These are phyloP conservation scores for Rutstroemia sydowiana DNA, from an alignment of 2,329 filamentous ascomycete species.

Conservation along the genomic window DNA sequence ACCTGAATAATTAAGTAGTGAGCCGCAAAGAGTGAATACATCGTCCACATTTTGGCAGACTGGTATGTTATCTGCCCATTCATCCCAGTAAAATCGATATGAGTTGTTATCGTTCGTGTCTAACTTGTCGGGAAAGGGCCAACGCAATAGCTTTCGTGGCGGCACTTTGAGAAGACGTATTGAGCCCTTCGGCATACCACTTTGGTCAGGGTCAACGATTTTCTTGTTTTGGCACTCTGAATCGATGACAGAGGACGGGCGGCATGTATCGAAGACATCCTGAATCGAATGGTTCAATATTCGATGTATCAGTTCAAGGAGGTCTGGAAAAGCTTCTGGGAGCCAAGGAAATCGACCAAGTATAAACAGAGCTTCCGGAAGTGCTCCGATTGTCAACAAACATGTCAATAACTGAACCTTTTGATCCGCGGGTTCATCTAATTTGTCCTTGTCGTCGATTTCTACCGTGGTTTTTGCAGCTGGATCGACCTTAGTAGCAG, in stretches of 20 bases:
- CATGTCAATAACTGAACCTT: slow-evolving; percentile 81
- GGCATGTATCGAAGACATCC: slow-evolving; percentile 54
- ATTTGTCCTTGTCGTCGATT: slow-evolving; percentile 41
- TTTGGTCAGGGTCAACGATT: slow-evolving; percentile 53
- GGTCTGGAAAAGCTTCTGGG: slow-evolving; percentile 72
- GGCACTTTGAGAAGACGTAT: slow-evolving; percentile 53
- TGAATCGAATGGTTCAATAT: slow-evolving; percentile 76
- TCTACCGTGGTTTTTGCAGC: slow-evolving; percentile 39
- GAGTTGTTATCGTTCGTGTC: slow-evolving; percentile 68
- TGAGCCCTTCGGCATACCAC: slow-evolving; percentile 59
- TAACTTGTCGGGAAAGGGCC: slow-evolving; percentile 74
- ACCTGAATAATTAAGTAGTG: slow-evolving; percentile 77
- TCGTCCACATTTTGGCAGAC: slow-evolving; percentile 87
- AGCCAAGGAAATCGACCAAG: slow-evolving; percentile 91
- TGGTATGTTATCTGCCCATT: slow-evolving; percentile 91
- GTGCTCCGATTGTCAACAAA: slow-evolving; percentile 80
- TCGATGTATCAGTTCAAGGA: slow-evolving; percentile 75
- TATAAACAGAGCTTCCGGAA: slow-evolving; percentile 89
- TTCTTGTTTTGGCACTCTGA: slow-evolving; percentile 38
- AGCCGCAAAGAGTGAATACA: slow-evolving; percentile 77
- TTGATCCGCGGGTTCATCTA: slow-evolving; percentile 74
- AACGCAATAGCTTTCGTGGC: slow-evolving; percentile 64
- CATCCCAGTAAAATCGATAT: slow-evolving; percentile 95
- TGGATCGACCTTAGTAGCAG: slow-evolving; percentile 44
- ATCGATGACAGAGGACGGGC: slow-evolving; percentile 34